Evolutionary conservation across 2,329 filamentous ascomycete species (phyloP).

Genomic region (Fusarium sp.): DNA sequence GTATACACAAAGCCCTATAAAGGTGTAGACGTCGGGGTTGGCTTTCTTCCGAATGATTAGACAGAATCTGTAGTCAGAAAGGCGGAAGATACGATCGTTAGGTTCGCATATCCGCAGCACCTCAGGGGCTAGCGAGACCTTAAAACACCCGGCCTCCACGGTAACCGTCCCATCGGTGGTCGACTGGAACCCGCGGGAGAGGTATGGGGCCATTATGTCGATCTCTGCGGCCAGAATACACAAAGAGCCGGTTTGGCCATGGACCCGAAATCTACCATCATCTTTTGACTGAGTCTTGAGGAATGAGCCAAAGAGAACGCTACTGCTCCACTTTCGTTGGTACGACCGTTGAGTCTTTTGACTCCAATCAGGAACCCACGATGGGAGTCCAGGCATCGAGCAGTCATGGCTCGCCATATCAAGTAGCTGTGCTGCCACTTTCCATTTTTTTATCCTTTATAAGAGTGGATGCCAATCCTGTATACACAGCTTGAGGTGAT

Average conservation of each 20-base stretch:
- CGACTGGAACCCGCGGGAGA: background rate
- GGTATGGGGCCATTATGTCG: background rate
- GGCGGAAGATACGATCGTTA: background rate
- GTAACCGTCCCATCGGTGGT: background rate
- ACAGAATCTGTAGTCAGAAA: accelerated
- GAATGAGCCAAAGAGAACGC: accelerated
- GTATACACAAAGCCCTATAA: background rate
- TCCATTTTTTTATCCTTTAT: accelerated
- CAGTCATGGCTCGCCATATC: background rate
- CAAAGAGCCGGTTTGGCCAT: background rate
- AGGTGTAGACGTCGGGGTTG: background rate
- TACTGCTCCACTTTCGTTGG: background rate
- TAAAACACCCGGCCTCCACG: background rate
- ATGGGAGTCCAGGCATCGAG: background rate
- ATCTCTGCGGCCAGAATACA: background rate
- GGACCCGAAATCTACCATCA: background rate
- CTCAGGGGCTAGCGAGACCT: background rate
- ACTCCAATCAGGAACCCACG: background rate
- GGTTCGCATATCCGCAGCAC: background rate
- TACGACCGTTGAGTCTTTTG: background rate
- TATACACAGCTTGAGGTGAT: background rate
- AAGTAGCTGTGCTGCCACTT: background rate
- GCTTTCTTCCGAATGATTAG: background rate
- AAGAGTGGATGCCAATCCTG: background rate
- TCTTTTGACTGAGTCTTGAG: accelerated